Conservation (phyloP, 768 basidiomycete genomes). For the Hygrophoropsis aurantiaca region DNA sequence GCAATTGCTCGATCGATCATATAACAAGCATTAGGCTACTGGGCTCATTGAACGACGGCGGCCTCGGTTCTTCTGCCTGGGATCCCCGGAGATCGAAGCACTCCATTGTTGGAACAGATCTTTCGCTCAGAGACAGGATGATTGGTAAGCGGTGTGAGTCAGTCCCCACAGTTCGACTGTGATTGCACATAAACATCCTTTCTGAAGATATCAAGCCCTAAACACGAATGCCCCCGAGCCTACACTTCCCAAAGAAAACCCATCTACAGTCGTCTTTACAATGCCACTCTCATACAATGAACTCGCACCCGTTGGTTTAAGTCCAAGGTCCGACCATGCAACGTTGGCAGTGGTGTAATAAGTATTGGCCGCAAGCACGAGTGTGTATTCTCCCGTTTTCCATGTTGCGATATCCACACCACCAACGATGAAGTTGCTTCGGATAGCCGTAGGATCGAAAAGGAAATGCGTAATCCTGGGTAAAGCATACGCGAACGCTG, state of each 20-base stretch:
- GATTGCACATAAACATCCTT: no score
- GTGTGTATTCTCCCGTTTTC: conserved; percentile 38
- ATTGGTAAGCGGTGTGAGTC: no score
- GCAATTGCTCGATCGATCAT: no score
- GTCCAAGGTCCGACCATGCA: conserved; percentile 27
- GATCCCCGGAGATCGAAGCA: no score
- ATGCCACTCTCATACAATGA: conserved; percentile 16
- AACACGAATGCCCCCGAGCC: conserved; percentile 21
- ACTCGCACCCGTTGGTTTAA: conserved; percentile 3
- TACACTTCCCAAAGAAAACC: conserved; percentile 24
- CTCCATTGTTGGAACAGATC: no score
- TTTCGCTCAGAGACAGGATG: no score
- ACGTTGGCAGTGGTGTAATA: conserved; percentile 39
- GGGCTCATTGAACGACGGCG: no score
- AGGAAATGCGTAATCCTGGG: conserved; percentile 48
- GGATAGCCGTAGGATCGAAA: conserved; percentile 39
- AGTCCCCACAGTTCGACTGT: no score
- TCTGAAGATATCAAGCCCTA: background rate
- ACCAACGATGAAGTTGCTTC: conserved; percentile 38
- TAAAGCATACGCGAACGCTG: conserved; percentile 45
- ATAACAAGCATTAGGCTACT: no score
- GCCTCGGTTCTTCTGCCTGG: no score
- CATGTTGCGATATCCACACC: conserved; percentile 54
- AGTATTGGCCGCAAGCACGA: conserved; percentile 54
- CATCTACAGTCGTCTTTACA: background rate